Base-by-base conservation (phyloP, 2,329 filamentous ascomycete species). In the Cytospora chrysosperma region DNA sequence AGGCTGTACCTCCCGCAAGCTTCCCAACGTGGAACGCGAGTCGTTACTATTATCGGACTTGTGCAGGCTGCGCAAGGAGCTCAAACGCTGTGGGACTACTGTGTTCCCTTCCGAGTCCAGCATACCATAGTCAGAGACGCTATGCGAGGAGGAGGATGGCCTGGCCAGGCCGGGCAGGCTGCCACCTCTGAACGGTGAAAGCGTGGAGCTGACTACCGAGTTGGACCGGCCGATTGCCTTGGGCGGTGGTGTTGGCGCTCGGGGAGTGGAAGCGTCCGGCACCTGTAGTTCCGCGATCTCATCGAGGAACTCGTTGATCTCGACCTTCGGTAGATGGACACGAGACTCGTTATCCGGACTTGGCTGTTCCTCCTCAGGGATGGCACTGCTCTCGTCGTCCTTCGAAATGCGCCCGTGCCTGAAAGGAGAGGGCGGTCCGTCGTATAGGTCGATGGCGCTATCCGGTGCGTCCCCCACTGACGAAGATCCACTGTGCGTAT, bases 391-490 rank as follows among this genome's bases (percentile, higher is more conserved):
- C 24, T 17, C 37, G 17, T 59, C 56, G 6, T 70, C 65, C 50
- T 69, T 69, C 21, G 68, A 49, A n/a, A 61, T 58, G 28, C 56
- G 57, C 32, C 56, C 57, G 40, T 64, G 57, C 32, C 56, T 54
- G 40, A 61, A 59, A 0, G 66, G 53, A 56, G 69, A 66, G 13
- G 65, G 66, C 6, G 69, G 69, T 37, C 73, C 74, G 55, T 72
- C 71, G 51, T 70, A 72, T 24, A 78, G 65, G 47, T 76, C 77
- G 49, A 80, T 76, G 28, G 77, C 77, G 61, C 75, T 78, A 67
- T 80, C 78, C 1, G 77, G 77, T 24, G 71, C 68, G 34, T 77
- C 74, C 24, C 72, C 75, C 15, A 74, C 59, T 19, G 75, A 77
- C 17, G 74, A 72, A 15, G 67, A 62, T 15, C 47, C 53, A 28